phyloP scores from a whole-genome alignment of 2,329 filamentous ascomycete genomes.

The Rasamsonia emersonii region DNA sequence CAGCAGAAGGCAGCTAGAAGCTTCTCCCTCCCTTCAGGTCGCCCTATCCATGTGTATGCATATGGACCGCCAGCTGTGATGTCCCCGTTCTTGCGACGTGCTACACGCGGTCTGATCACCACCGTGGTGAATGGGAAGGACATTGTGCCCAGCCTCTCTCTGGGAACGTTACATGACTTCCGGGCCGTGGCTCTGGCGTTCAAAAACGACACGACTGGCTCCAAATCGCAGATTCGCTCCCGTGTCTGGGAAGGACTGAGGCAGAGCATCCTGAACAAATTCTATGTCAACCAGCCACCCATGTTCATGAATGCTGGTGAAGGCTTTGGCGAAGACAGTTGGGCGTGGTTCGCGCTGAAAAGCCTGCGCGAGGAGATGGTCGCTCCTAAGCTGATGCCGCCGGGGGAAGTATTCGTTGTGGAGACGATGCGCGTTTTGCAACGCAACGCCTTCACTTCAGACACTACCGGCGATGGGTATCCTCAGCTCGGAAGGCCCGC shows the following conservation, averaged over 20 bases:
- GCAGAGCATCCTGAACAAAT: conserved; percentile 53
- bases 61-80: conserved; percentile 68
- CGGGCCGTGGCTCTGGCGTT: conserved; percentile 64
- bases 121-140: conserved; percentile 66
- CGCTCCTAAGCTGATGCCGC: conserved; percentile 61
- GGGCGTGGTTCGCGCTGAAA: conserved; percentile 61
- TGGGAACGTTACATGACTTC: conserved; percentile 66
- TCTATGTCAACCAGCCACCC: conserved; percentile 45
- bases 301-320: conserved; percentile 37
- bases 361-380: conserved; percentile 59
- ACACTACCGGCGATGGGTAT: conserved; percentile 34
- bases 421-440: conserved; percentile 61
- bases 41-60: conserved; percentile 70
- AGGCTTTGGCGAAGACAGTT: conserved; percentile 54
- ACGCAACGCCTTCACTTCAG: conserved; percentile 52
- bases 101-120: conserved; percentile 66
- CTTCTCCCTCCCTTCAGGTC: conserved; percentile 54
- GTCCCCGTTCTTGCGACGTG: conserved; percentile 59
- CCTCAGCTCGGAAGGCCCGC: conserved; percentile 54
- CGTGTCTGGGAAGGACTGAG: conserved; percentile 59
- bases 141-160: conserved; percentile 63
- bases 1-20: conserved; percentile 14
- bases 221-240: conserved; percentile 57
- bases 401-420: conserved; percentile 66
- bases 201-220: conserved; percentile 60